These are phyloP conservation scores for Pogostemon cablin DNA, from an alignment of 257 asterid genomes.

Conservation along the genomic window DNA sequence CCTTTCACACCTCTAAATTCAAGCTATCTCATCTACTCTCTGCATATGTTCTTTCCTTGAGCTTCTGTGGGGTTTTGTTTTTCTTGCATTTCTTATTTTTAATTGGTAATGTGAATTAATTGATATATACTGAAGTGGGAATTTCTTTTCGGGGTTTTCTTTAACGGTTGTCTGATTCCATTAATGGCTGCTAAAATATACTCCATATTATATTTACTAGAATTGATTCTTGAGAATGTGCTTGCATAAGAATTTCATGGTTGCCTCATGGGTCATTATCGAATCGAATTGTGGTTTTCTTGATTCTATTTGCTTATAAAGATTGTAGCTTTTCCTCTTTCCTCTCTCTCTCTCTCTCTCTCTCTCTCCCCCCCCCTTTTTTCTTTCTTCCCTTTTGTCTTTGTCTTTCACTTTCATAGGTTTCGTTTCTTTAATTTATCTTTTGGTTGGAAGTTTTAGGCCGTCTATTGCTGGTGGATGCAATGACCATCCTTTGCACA, in stretches of 20 bases:
- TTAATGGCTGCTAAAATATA: constrained; percentile 33
- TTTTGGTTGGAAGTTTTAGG: constrained; percentile 28
- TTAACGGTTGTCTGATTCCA: constrained; percentile 15
- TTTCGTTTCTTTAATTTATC: constrained; percentile 41
- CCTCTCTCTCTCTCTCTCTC: neutral
- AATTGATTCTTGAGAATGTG: constrained; percentile 43
- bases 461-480: constrained; percentile 38
- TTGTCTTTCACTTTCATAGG: constrained; percentile 38
- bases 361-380: neutral
- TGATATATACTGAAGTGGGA: constrained; percentile 5
- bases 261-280: constrained; percentile 26
- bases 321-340: constrained; percentile 38
- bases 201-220: constrained; percentile 27
- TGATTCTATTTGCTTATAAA: constrained; percentile 42
- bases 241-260: constrained; percentile 18
- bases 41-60: constrained; percentile 5
- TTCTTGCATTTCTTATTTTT: constrained; percentile 28
- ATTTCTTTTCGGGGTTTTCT: constrained; percentile 7
- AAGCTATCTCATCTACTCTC: constrained; percentile 8
- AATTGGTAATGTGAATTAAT: constrained; percentile 1
- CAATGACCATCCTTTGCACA: constrained; percentile 27
- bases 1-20: constrained; percentile 37
- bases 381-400: constrained; percentile 13
- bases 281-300: constrained; percentile 27
- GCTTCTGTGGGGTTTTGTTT: constrained; percentile 25